Base-by-base conservation (phyloP, 208 protist genomes). In the Strigomonas culicis region DNA sequence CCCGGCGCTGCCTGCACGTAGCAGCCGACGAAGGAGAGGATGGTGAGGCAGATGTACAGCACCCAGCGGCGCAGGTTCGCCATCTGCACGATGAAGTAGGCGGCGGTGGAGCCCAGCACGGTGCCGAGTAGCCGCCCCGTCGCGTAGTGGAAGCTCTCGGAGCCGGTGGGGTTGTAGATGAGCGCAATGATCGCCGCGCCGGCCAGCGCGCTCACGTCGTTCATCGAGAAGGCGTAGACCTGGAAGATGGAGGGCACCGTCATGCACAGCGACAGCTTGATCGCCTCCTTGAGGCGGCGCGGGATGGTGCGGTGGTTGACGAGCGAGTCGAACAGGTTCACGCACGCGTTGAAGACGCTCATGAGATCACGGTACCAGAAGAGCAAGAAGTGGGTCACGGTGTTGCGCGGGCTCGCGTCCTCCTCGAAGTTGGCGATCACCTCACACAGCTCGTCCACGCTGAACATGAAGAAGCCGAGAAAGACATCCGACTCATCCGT, bases 391-490 rank as follows among this genome's bases (percentile, higher is more conserved):
- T 83, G 64, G 27, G 75, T 7, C 28, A 96, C 27, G 34, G 64
- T 82, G 71, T 79, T 92, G 11, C 64, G 63, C 32, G 79, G 74
- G 24, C 78, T 43, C 49, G 60, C 63, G 36, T 80, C 74, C 60
- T 88, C 80, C 22, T 69, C 57, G 64, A 93, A 96, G 59, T 78
- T 78, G 52, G 68, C 73, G 61, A 96, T 93, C 43, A 80, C 75
- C 74, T 96, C 86, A 71, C 85, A 93, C 31, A 96, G 73, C 65
- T 93, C 86, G 56, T 93, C 85, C 19, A 96, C 74, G 74, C 80
- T 90, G 79, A 96, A 96, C 84, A 96, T 88, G 74, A 96, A 96
- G 61, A 92, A 93, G 28, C 90, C 90, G 1, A 96, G 70, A 24
- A 89, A 83, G 31, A 96, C 80, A 73, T 96, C 90, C 28, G 90